Evolutionary conservation across 73 alveolate species (phyloP), one percentile per base, ranked within the genome.

Genomic region (Stentor coeruleus): DNA sequence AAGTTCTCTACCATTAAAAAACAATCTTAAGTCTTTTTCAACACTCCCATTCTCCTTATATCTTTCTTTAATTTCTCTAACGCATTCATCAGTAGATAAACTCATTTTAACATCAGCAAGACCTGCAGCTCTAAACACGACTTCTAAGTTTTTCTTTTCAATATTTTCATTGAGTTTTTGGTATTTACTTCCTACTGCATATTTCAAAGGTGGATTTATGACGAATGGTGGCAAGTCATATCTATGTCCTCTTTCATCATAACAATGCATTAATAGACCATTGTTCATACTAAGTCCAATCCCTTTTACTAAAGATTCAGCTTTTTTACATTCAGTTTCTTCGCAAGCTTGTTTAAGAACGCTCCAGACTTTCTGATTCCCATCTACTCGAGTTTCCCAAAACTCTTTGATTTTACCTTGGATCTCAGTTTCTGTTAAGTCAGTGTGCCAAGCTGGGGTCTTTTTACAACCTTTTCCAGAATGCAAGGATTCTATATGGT

Each of bases 341-440:
- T 6, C 6, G 66, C 66, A 49, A 20, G 20, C 66, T 49, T 6
- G 20, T 11, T 49, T 6, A 49, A 49, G 66, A 49, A 20, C 20
- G 20, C 28, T 49, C 79, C 79, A 66, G 37, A 33, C 79, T 66
- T 66, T 31, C 11, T 20, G 79, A 31, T 33, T 66, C 33, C 79
- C 79, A 66, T 66, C 79, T 14, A 66, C 39, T 31, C 79, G n/a
- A 31, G 79, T 66, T 20, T 66, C 79, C 79, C 79, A 66, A 66
- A 66, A 66, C 37, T 66, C 79, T 31, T 66, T 20, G 79, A 20
- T 20, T 66, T 66, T 66, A 14, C 33, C 15, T 1, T 66, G 26
- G 26, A 66, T 26, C 39, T 66, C 79, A 20, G n/a, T 31, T 66
- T 31, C 37, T 0, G 79, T 66, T 1, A 31, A 20, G 11, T 66